Conservation (phyloP, 768 basidiomycete genomes). For the Hypholoma sublateritium region DNA sequence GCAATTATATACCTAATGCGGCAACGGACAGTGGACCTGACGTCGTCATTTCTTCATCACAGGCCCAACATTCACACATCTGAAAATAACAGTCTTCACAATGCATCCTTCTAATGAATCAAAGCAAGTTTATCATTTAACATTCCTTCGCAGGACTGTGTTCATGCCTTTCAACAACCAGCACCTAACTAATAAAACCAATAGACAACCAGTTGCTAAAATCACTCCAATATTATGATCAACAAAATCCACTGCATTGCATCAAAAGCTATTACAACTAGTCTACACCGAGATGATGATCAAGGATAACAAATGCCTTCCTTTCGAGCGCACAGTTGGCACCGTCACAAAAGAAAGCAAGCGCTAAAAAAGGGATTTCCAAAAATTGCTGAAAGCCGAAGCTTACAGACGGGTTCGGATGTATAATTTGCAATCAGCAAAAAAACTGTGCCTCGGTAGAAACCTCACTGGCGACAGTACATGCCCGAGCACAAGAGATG, state of each 20-base stretch:
- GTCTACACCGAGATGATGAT: background rate
- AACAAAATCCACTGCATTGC: background rate
- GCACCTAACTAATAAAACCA: too few relatives aligned
- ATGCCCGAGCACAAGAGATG: slow-evolving; percentile 60
- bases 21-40: too few relatives aligned
- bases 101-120: too few relatives aligned
- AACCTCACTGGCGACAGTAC: slow-evolving; percentile 62
- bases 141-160: too few relatives aligned
- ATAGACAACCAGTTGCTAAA: too few relatives aligned
- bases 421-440: slow-evolving; percentile 98
- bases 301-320: background rate
- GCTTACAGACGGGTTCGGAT: slow-evolving; percentile 92
- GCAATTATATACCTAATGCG: too few relatives aligned
- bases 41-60: too few relatives aligned
- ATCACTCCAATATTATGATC: too few relatives aligned
- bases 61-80: too few relatives aligned
- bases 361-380: slow-evolving; percentile 42
- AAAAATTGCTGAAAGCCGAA: slow-evolving; percentile 93
- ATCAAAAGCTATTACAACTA: background rate
- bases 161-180: too few relatives aligned
- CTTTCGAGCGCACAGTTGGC: slow-evolving; percentile 7
- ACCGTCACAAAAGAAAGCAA: slow-evolving; percentile 26
- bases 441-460: slow-evolving; percentile 83
- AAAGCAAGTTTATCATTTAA: too few relatives aligned
- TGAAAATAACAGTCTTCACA: too few relatives aligned